Base-by-base conservation (phyloP, 1,284 basidiomycete species). In the Trichosporon coremiiforme region DNA sequence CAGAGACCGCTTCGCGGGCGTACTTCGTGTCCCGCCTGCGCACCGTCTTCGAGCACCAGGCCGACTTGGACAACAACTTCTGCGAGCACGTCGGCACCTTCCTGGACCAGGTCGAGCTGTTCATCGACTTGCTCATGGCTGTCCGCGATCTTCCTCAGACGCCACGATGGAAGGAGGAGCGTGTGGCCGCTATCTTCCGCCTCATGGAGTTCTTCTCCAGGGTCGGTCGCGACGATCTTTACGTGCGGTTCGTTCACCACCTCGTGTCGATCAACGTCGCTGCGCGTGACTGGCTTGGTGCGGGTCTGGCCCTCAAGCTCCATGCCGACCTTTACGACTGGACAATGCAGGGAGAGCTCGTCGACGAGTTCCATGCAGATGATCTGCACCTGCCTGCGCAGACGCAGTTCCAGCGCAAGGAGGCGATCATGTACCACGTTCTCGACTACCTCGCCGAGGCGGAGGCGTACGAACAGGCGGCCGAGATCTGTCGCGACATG, bases 1-100 rank as follows among this genome's bases (percentile, higher is more conserved):
- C 67, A 66, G 73, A 74, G 41, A 72, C 78, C 90, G 90, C 83
- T 90, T 94, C 83, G 91, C 87, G 94, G 41, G 91, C 93, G 7
- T 95, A 96, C 84, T 98, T 98, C 85, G 91, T 98, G 75, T 88
- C 90, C n/a, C 93, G 97, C 74, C 87, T 99, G 63, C 89, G 94
- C 13, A 88, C 90, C 72, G 86, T 97, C 4, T 97, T 98, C 79
- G 93, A 96, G 69, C 87, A 88, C 17, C 74, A 79, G 4, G 89
- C 92, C 0, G 87, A 90, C 38, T 90, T 95, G 13, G 92, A 97
- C 73, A 88, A 90, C 63, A 86, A 88, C 66, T 87, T 98, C 63
- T 89, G 91, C 9, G 87, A 89, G 64, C 89, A 92, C 35, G 91
- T 97, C 31, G 88, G 90, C 2, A 86, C 84, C 36, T 98, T 98